These are phyloP conservation scores for Periconia digitata DNA, from an alignment of 2,329 filamentous ascomycete genomes.

Conservation along the genomic window DNA sequence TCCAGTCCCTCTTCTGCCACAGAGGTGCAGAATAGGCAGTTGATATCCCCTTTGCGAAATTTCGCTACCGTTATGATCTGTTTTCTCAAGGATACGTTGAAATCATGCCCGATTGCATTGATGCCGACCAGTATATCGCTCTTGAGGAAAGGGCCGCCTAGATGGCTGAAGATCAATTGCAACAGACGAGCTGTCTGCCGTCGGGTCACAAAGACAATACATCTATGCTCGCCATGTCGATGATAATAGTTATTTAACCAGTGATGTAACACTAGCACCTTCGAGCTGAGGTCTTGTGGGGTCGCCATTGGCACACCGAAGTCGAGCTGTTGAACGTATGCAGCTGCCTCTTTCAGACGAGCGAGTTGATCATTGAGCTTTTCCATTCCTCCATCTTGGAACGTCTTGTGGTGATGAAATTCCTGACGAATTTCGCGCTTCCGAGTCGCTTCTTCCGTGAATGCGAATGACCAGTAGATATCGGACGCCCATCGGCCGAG, in stretches of 20 bases:
- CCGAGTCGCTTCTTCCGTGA: constrained; percentile 63
- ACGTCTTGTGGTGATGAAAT: constrained; percentile 32
- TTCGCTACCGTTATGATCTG: constrained; percentile 74
- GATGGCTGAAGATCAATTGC: constrained; percentile 63
- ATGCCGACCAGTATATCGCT: constrained; percentile 67
- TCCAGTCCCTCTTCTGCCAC: constrained; percentile 68
- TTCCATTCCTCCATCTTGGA: constrained; percentile 29
- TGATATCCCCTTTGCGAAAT: constrained; percentile 61
- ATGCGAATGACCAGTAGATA: constrained; percentile 71
- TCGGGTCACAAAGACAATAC: constrained; percentile 85
- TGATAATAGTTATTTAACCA: constrained; percentile 67
- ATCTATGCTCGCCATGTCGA: constrained; percentile 60
- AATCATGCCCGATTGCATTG: constrained; percentile 54
- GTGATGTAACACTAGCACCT: constrained; percentile 65
- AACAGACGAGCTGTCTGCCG: constrained; percentile 77
- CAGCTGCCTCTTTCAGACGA: constrained; percentile 61
- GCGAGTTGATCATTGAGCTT: constrained; percentile 56
- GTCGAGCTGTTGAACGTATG: constrained; percentile 56
- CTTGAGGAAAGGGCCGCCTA: constrained; percentile 61
- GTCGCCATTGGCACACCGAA: constrained; percentile 47
- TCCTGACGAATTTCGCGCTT: constrained; percentile 63
- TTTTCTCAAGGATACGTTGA: constrained; percentile 68
- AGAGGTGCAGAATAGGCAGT: constrained; percentile 65
- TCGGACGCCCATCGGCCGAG: constrained; percentile 87
- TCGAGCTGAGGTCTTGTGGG: constrained; percentile 64